A percentile compares a stretch with the other conserved stretches of the same genome.
These are phyloP conservation scores for Xylariaceae sp. DNA, from an alignment of 2,329 filamentous ascomycete genomes.

Conservation along the genomic window DNA sequence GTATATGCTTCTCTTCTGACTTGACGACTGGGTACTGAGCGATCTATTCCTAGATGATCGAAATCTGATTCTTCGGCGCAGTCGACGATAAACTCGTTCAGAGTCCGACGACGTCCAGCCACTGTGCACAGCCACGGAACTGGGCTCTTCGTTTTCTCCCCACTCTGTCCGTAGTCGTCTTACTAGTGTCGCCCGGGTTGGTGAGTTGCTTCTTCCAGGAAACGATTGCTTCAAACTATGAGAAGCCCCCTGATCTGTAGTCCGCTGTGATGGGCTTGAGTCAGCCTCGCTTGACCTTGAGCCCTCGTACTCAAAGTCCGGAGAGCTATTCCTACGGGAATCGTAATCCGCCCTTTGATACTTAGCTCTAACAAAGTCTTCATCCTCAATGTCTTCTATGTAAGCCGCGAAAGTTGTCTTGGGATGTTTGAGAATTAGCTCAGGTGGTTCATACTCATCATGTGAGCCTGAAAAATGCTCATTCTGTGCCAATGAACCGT, in stretches of 20 bases:
- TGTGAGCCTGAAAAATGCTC: neutral
- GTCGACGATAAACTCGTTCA: no score
- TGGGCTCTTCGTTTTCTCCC: neutral
- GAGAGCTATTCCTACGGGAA: neutral
- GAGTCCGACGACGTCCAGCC: no score
- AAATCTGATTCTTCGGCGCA: no score
- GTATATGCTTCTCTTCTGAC: no score
- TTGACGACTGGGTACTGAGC: no score
- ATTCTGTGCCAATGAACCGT: neutral
- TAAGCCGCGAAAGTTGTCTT: neutral
- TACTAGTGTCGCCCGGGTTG: neutral
- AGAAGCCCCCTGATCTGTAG: neutral
- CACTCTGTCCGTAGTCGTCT: neutral
- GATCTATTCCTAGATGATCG: no score
- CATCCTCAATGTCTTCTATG: neutral
- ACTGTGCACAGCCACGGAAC: neutral
- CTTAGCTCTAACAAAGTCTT: neutral
- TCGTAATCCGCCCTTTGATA: no score
- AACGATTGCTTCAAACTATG: neutral
- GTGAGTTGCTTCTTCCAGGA: neutral
- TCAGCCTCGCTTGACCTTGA: neutral
- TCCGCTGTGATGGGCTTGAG: neutral
- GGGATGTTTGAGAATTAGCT: neutral
- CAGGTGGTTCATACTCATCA: neutral
- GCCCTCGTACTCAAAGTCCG: neutral